Evolutionary conservation across 176 grass and related monocot species (phyloP).

Genomic region (Avena eriantha): DNA sequence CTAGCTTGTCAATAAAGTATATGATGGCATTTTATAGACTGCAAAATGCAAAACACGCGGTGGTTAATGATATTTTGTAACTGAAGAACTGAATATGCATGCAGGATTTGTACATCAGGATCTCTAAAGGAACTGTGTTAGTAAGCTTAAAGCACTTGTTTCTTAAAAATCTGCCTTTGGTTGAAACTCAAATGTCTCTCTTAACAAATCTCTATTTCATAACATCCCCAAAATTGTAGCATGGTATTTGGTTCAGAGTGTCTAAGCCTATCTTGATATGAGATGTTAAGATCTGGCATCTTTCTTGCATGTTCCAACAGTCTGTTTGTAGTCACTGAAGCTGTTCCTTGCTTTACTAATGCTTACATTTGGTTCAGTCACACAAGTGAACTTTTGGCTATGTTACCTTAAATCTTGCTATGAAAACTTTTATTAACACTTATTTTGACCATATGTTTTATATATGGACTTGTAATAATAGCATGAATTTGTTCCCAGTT

Average conservation of each 20-base stretch:
- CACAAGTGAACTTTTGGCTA: slow-evolving; percentile 2
- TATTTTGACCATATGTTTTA: background rate
- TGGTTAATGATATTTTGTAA: slow-evolving; percentile 3
- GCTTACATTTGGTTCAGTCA: slow-evolving; percentile 27
- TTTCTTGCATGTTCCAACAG: slow-evolving; percentile 15
- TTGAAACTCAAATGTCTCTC: background rate
- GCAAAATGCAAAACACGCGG: background rate
- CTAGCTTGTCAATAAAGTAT: background rate
- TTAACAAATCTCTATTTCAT: background rate
- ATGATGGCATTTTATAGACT: background rate
- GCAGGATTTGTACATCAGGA: background rate
- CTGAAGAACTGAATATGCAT: slow-evolving; percentile 10
- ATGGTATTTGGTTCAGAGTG: background rate
- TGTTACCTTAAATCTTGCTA: background rate
- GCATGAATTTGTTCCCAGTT: slow-evolving; percentile 51
- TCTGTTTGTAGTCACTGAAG: slow-evolving; percentile 11
- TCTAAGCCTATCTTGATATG: background rate
- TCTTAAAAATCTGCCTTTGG: background rate
- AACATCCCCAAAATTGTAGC: background rate
- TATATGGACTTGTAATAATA: slow-evolving; percentile 3
- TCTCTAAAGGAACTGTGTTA: background rate
- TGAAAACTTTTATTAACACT: background rate
- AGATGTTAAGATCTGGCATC: slow-evolving; percentile 4
- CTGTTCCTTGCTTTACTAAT: slow-evolving; percentile 15
- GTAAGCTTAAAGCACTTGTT: slow-evolving; percentile 7